These are phyloP conservation scores for Penicillium bialowiezense DNA, from an alignment of 495 filamentous ascomycete genomes.

Conservation along the genomic window DNA sequence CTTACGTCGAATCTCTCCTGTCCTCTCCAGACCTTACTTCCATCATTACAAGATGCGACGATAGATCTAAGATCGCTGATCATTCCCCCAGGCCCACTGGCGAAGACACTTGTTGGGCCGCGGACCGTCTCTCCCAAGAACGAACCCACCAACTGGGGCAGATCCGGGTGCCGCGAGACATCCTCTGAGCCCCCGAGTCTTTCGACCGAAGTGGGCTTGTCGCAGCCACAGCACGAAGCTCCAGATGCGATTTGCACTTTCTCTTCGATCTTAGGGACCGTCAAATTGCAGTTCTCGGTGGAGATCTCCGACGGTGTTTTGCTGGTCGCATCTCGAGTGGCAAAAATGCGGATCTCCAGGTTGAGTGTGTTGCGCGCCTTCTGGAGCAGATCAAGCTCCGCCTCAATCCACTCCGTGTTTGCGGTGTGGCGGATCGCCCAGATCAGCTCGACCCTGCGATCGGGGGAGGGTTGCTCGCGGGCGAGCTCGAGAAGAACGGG, in stretches of 20 bases:
- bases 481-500: constrained; percentile 49
- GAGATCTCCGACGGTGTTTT: constrained; percentile 3
- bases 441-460: constrained; percentile 51
- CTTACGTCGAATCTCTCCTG: constrained; percentile 54
- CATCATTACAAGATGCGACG: constrained; percentile 52
- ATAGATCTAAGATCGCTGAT: constrained; percentile 51
- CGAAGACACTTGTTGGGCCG: constrained; percentile 55
- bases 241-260: constrained; percentile 9
- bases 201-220: constrained; percentile 6
- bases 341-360: constrained; percentile 52
- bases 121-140: constrained; percentile 26
- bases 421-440: constrained; percentile 57
- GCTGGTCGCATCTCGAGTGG: constrained; percentile 42
- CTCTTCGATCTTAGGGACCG: constrained; percentile 1
- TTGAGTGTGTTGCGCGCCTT: constrained; percentile 31
- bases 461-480: constrained; percentile 22
- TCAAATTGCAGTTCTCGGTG: constrained; percentile 4
- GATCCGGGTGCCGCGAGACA: constrained; percentile 26
- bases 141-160: constrained; percentile 18
- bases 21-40: constrained; percentile 49
- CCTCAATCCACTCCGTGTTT: constrained; percentile 54
- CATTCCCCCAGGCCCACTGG: constrained; percentile 61
- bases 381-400: constrained; percentile 50
- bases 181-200: constrained; percentile 10
- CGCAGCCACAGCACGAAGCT: constrained; percentile 10